phyloP scores from a whole-genome alignment of 2,329 filamentous ascomycete genomes.

The Metarhizium humberi region DNA sequence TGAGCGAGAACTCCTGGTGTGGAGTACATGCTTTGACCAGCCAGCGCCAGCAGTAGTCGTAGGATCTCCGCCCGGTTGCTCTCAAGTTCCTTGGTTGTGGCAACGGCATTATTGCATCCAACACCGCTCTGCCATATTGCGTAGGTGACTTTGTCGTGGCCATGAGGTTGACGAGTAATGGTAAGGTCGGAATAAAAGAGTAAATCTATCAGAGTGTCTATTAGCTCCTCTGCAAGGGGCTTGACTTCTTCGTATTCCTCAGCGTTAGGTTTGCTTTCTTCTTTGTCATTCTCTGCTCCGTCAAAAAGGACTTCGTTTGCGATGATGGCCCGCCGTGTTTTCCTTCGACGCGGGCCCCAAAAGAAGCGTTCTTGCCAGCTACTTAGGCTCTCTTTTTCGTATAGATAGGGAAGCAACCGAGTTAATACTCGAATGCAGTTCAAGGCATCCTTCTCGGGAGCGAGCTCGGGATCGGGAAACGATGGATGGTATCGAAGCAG shows the following conservation, averaged over 20 bases:
- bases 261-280: conserved; percentile 32
- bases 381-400: conserved; percentile 76
- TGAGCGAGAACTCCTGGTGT: conserved; percentile 70
- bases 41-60: conserved; percentile 73
- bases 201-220: conserved; percentile 81
- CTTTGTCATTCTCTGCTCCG: conserved; percentile 51
- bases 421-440: conserved; percentile 93
- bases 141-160: conserved; percentile 75
- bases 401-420: conserved; percentile 79
- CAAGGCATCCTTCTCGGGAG: conserved; percentile 77
- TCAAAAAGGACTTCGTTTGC: conserved; percentile 78
- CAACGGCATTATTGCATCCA: conserved; percentile 82
- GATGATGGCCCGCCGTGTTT: conserved; percentile 55
- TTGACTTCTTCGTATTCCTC: conserved; percentile 73
- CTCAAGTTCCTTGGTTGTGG: conserved; percentile 85
- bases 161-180: conserved; percentile 60
- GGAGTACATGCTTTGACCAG: conserved; percentile 91
- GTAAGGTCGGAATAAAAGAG: conserved; percentile 91
- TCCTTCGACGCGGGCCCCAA: conserved; percentile 68
- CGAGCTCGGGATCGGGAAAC: conserved; percentile 78
- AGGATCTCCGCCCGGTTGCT: conserved; percentile 87
- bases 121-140: conserved; percentile 98
- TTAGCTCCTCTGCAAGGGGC: conserved; percentile 83
- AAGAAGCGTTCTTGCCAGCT: conserved; percentile 92
- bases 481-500: conserved; percentile 79